These are phyloP conservation scores for Maudiozyma pseudohumilis DNA, from an alignment of 805 yeast genomes.

Conservation along the genomic window DNA sequence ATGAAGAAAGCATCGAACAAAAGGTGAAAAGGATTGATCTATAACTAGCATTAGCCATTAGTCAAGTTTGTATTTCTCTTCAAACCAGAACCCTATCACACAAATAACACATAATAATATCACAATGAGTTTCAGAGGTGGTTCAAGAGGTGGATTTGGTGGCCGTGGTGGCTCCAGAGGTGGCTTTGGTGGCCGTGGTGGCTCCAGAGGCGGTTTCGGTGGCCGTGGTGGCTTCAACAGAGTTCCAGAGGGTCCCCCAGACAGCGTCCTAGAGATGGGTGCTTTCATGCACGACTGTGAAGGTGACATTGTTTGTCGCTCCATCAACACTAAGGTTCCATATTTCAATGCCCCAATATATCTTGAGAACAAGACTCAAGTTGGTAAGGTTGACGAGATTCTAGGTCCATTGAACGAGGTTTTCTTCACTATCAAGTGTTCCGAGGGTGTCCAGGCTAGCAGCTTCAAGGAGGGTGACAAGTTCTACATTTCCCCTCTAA, in stretches of 20 bases:
- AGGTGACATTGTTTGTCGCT: slow-evolving; percentile 94
- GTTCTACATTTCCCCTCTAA: slow-evolving; percentile 91
- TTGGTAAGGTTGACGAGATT: slow-evolving; percentile 97
- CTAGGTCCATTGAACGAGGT: slow-evolving; percentile 97
- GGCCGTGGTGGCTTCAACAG: slow-evolving; percentile 42
- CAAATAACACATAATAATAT: neutral
- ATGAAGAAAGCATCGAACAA: too few species aligned
- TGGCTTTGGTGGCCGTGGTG: slow-evolving; percentile 29
- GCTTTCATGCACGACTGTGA: slow-evolving; percentile 85
- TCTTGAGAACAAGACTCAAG: slow-evolving; percentile 88
- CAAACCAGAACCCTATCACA: too few species aligned
- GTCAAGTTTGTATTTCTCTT: neutral
- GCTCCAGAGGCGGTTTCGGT: slow-evolving; percentile 31
- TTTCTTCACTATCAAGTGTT: slow-evolving; percentile 91
- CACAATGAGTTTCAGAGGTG: slow-evolving; percentile 32
- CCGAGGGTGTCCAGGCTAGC: slow-evolving; percentile 90
- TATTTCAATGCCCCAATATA: slow-evolving; percentile 98
- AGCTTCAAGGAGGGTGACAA: slow-evolving; percentile 95
- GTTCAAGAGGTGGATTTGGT: slow-evolving; percentile 32
- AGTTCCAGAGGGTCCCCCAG: slow-evolving; percentile 92
- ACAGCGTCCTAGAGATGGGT: slow-evolving; percentile 90
- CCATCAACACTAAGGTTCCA: slow-evolving; percentile 89
- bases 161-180: slow-evolving; percentile 13
- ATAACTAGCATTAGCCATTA: neutral
- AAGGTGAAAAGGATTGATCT: too few species aligned